A percentile compares a stretch with the other conserved stretches of the same genome.
Conservation (phyloP, 1,284 basidiomycete species). For the Fomitopsis betulina region DNA sequence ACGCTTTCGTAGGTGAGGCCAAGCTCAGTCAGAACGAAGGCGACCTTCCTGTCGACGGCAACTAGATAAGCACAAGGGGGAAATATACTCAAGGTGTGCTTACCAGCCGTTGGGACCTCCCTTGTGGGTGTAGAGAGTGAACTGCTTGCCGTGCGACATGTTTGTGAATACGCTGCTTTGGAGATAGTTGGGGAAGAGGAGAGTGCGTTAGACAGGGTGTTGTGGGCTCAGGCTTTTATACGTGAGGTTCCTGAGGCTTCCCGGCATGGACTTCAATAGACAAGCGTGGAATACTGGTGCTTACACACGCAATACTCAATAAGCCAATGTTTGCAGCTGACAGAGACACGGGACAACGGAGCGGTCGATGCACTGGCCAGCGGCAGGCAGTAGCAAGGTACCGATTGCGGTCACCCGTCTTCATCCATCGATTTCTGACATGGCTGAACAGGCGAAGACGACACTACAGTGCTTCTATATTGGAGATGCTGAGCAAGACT, state of each 20-base stretch:
- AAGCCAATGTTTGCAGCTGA: background rate
- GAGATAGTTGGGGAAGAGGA: background rate
- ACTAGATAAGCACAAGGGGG: background rate
- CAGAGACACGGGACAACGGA: background rate
- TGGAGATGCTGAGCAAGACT: background rate
- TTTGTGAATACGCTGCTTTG: background rate
- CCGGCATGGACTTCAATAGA: background rate
- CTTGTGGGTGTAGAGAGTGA: conserved; percentile 24
- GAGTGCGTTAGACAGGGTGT: background rate
- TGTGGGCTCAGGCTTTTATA: background rate
- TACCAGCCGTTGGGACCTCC: conserved; percentile 21
- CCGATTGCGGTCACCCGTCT: background rate
- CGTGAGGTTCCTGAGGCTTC: background rate
- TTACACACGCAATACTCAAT: background rate
- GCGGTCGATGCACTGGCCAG: no score
- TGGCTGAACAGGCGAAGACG: background rate
- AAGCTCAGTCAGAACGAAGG: conserved; percentile 21
- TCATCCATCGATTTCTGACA: background rate
- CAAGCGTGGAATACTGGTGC: background rate
- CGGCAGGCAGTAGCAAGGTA: background rate
- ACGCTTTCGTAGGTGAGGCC: conserved; percentile 23
- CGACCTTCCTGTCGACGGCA: conserved; percentile 14
- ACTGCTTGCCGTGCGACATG: conserved; percentile 21
- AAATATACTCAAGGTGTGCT: background rate
- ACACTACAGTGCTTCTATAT: background rate